Evolutionary conservation across 1,284 basidiomycete species (phyloP).

Genomic region (Coniophora puteana): DNA sequence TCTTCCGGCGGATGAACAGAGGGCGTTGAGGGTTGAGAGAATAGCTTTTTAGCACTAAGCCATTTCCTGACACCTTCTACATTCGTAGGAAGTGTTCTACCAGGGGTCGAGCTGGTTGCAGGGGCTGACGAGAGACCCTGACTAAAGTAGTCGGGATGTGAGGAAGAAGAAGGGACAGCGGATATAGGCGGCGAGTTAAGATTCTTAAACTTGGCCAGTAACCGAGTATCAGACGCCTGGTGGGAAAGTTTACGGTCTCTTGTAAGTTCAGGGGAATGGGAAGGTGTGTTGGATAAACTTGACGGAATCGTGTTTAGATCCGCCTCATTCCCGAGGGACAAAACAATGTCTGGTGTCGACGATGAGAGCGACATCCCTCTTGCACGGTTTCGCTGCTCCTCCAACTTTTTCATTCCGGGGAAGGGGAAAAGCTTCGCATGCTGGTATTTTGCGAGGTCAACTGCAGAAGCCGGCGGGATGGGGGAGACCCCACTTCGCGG

Average conservation of each 20-base stretch:
- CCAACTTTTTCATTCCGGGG: conserved; percentile 76
- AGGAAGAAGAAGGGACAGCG: conserved; percentile 40
- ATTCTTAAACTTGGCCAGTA: conserved; percentile 49
- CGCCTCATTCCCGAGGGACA: conserved; percentile 43
- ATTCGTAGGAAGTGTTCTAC: conserved; percentile 62
- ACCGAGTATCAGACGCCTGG: conserved; percentile 62
- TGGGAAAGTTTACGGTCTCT: conserved; percentile 64
- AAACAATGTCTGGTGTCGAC: conserved; percentile 60
- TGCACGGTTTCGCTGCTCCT: conserved; percentile 63
- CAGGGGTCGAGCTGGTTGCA: conserved; percentile 31
- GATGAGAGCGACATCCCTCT: conserved; percentile 50
- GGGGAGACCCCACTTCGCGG: conserved; percentile 60
- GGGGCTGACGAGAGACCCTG: conserved; percentile 37
- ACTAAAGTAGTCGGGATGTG: conserved; percentile 44
- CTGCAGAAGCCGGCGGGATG: conserved; percentile 62
- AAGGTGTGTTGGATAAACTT: conserved; percentile 48
- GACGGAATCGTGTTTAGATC: conserved; percentile 38
- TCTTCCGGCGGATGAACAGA: conserved; percentile 30
- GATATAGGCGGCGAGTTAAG: conserved; percentile 37
- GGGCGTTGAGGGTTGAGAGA: conserved; percentile 40
- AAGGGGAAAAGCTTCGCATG: conserved; percentile 87
- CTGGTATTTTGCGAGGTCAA: conserved; percentile 58
- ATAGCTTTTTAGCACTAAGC: conserved; percentile 59
- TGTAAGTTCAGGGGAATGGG: conserved; percentile 43
- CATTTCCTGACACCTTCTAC: conserved; percentile 75